Percentiles rank a stretch among this genome's conserved stretches.
Evolutionary conservation across 2,329 filamentous ascomycete genomes (phyloP).

Genomic region (Cladosporium cucumerinum): DNA sequence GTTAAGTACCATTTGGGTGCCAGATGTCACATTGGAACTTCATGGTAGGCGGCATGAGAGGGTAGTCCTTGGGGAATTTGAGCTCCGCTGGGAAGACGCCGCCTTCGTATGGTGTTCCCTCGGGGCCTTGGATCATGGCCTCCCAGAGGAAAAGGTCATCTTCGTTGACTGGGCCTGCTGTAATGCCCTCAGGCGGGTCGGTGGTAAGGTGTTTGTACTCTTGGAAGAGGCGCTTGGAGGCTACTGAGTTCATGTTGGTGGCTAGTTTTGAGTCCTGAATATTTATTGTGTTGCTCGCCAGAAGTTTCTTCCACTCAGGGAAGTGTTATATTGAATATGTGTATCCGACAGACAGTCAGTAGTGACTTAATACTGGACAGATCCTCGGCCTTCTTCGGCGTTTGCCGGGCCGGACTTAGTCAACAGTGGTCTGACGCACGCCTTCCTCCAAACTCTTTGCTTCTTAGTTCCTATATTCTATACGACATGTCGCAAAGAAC

Average conservation of each 20-base stretch:
- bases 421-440: not conserved
- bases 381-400: not conserved
- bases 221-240: constrained; percentile 78
- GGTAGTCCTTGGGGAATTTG: constrained; percentile 93
- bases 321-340: not conserved
- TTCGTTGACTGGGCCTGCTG: constrained; percentile 85
- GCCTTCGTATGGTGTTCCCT: constrained; percentile 93
- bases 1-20: constrained; percentile 80
- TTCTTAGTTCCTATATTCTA: too few species aligned
- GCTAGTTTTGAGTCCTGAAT: not conserved
- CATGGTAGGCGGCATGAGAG: constrained; percentile 94
- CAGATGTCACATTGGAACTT: constrained; percentile 91
- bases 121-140: constrained; percentile 89
- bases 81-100: constrained; percentile 94
- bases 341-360: not conserved
- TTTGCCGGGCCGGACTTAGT: not conserved
- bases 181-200: constrained; percentile 96
- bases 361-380: not conserved
- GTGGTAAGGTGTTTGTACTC: constrained; percentile 94
- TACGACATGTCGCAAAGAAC: too few species aligned
- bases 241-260: constrained; percentile 43
- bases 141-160: constrained; percentile 97
- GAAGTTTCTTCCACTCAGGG: not conserved
- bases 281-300: not conserved
- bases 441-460: not conserved